Evolutionary conservation across 768 basidiomycete species (phyloP), one percentile per base, ranked within the genome.

Genomic region (Boletus reticuloceps): DNA sequence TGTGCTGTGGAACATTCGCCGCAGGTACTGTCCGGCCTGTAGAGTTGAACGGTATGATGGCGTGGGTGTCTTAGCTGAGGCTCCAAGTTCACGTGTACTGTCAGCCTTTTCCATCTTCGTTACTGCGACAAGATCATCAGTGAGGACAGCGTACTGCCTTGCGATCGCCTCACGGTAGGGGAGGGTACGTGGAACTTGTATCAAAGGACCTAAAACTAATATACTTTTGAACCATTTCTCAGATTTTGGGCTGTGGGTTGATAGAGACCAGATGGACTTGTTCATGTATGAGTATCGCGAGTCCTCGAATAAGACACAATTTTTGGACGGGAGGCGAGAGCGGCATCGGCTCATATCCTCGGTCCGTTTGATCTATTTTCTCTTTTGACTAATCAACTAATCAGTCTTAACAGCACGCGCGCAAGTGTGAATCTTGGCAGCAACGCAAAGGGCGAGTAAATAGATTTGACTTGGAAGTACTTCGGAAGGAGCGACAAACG

Each of bases 1-100:
- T 1, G 22, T 64, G 34, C 34, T 64, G 5, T 64, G 62, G 63
- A 43, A 53, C 17, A 49, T 61, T 7, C 62, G 63, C 14, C 62
- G 53, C 36, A 64, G 63, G 43, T 64, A 58, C 36, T 64, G 63
- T 19, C 50, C 55, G 0, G 16, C 42, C 11, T 64, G 63, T 44
- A 61, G 42, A 41, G 12, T 19, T n/a, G 22, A 36, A 42, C 42
- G 56, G 63, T 64, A 54, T 22, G 56, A 13, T 22, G 50, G 43
- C 2, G 1, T 27, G 20, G 11, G 39, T 9, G 13, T 32, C 43
- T 53, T 27, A 16, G 6, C 29, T 1, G 36, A 25, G 12, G 20
- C 4, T 9, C 44, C 22, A 17, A 20, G 36, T 34, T 52, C 12
- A 64, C 32, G 19, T 22, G 1, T 4, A 11, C 2, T 10, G 27